Percentiles rank a stretch among this genome's conserved stretches.
Conservation (phyloP, 345 rosid species). For the Camelina laxa region DNA sequence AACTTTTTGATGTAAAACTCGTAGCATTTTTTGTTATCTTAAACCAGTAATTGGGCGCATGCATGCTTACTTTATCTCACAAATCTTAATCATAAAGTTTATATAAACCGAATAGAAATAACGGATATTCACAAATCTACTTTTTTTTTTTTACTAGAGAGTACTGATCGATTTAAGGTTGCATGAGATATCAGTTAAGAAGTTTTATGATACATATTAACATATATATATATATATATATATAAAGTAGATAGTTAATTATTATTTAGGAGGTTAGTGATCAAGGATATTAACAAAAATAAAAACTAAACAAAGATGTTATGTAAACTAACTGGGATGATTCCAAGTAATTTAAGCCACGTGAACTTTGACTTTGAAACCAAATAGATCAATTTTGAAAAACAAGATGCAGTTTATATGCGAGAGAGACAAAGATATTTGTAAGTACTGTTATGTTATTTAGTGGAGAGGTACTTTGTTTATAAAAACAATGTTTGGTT, state of each 20-base stretch:
- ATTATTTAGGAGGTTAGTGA: background rate
- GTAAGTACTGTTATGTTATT: constrained; percentile 31
- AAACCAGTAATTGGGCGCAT: constrained; percentile 5
- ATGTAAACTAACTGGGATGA: constrained; percentile 20
- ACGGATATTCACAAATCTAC: background rate
- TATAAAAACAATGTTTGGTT: constrained; percentile 46
- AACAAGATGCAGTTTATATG: constrained; percentile 24
- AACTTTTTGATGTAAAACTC: constrained; percentile 8
- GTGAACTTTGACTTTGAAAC: constrained; percentile 43
- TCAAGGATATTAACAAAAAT: background rate
- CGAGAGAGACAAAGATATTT: constrained; percentile 34
- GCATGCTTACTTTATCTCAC: background rate
- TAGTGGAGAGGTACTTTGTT: constrained; percentile 40
- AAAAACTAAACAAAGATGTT: background rate
- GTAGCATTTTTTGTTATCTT: constrained; percentile 13
- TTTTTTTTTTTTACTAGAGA: background rate
- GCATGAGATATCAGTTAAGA: background rate
- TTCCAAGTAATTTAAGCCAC: constrained; percentile 35
- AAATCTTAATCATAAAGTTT: background rate
- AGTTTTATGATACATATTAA: background rate
- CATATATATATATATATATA: too few relatives aligned
- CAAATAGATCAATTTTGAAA: constrained; percentile 2
- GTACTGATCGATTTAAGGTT: background rate
- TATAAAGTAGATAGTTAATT: too few relatives aligned
- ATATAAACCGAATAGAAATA: background rate